Percentiles rank a stretch among this genome's conserved stretches.
phyloP scores from a whole-genome alignment of 257 asterid genomes.

The Solanum pimpinellifolium region DNA sequence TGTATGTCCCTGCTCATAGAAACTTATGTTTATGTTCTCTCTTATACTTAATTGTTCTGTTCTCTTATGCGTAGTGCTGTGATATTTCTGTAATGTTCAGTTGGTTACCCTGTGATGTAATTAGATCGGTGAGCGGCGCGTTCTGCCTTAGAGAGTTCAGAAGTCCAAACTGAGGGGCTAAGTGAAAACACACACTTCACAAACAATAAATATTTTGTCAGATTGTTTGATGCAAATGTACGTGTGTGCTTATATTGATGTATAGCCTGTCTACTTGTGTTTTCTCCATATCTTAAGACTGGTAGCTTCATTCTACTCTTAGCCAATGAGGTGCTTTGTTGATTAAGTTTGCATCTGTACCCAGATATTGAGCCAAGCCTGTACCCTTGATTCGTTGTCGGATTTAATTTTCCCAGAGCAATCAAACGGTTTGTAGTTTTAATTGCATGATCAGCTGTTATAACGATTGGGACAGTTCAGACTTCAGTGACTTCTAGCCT shows the following conservation, averaged over 20 bases:
- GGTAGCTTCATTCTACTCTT: neutral
- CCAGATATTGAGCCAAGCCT: neutral
- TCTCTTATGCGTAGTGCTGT: neutral
- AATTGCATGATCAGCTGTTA: neutral
- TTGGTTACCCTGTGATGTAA: neutral
- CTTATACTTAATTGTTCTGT: neutral
- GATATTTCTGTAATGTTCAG: neutral
- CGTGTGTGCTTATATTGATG: neutral
- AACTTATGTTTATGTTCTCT: neutral
- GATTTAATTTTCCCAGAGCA: neutral
- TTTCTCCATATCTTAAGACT: neutral
- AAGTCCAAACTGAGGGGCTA: neutral
- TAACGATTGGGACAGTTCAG: neutral
- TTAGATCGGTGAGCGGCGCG: neutral
- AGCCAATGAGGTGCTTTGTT: neutral
- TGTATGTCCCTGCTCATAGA: slow-evolving; percentile 29
- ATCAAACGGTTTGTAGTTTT: neutral
- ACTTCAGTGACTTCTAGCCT: neutral
- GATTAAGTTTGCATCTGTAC: neutral
- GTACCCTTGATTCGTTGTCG: neutral
- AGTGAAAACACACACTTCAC: neutral
- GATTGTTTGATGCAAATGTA: neutral
- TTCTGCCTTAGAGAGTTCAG: neutral
- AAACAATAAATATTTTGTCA: neutral
- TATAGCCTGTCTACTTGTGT: neutral